Base-by-base conservation (phyloP, 257 asterid genomes). In the Nicotiana paniculata region DNA sequence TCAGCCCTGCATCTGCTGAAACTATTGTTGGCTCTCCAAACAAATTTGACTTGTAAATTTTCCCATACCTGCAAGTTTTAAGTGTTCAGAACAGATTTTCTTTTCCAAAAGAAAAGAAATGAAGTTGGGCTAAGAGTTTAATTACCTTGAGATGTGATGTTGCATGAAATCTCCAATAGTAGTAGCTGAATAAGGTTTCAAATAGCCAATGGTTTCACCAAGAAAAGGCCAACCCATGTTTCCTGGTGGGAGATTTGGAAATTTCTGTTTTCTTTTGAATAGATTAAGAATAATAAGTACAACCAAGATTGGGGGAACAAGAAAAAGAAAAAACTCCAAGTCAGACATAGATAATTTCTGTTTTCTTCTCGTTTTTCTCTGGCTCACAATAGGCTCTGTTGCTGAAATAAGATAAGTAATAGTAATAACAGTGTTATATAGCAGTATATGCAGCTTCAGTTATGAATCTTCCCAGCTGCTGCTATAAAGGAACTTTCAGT, bases 221-320 rank as follows among this genome's bases (percentile, higher is more conserved):
- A 95, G 87, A 53, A 95, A 92, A 84, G 99, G 98, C 99, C 97
- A 95, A 4, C 98, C 99, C 97, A 90, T 91, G 87, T 75, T 91
- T 18, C 99, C 99, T 32, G 97, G 98, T 9, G 99, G 99, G 51
- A 95, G 98, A 84, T 93, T 88, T 15, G 81, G 74, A 17, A 77
- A 16, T 28, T 86, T 86, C 62, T 82, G 86, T 55, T 87, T 90
- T 85, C 88, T 79, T 84, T 83, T 82, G 46, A 39, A 63, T 21
- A 87, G 77, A 48, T 88, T 89, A 51, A 85, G 77, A 72, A 90
- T 67, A 46, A 89, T 35, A 39, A 93, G 46, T 67, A 89, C 67
- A 85, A 78, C 65, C 67, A 80, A 55, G 89, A 83, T 86, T 77
- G 83, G 82, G 61, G 84, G 79, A 70, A 89, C 84, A 77, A 90